Evolutionary conservation across 768 basidiomycete genomes (phyloP).

Genomic region (Thelephora aurantiotincta): DNA sequence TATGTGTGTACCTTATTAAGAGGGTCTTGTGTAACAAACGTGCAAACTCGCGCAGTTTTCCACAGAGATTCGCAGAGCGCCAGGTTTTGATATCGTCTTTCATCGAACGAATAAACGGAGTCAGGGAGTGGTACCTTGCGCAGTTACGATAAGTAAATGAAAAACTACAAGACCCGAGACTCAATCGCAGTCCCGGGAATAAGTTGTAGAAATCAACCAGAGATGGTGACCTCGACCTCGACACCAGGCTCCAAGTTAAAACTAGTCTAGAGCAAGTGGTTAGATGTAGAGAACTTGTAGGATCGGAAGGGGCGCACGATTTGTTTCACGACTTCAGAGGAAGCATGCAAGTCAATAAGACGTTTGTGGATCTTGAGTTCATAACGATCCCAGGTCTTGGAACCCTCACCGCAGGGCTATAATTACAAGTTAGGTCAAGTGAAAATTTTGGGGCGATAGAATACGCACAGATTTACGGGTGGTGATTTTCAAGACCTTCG

Average conservation of each 20-base stretch:
- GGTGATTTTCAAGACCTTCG: slow-evolving; percentile 97
- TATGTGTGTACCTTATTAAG: too few species aligned
- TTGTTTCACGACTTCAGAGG: slow-evolving; percentile 98
- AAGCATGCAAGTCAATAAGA: slow-evolving; percentile 96
- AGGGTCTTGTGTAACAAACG: too few species aligned
- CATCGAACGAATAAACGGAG: too few species aligned
- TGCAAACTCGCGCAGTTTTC: too few species aligned
- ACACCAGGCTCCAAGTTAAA: slow-evolving; percentile 99
- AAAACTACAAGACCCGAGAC: too few species aligned
- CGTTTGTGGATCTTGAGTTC: slow-evolving; percentile 99
- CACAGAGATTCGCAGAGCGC: too few species aligned
- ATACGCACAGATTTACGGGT: slow-evolving; percentile 90
- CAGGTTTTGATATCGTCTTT: too few species aligned
- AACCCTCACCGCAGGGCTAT: slow-evolving; percentile 99
- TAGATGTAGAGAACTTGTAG: background rate
- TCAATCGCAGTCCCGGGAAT: too few species aligned
- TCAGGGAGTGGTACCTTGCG: too few species aligned
- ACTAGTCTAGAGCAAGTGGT: slow-evolving; percentile 51
- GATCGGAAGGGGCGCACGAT: slow-evolving; percentile 51
- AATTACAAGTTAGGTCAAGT: background rate
- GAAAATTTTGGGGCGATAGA: background rate
- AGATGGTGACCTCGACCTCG: slow-evolving; percentile 97
- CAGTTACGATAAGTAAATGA: background rate
- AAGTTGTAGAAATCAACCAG: slow-evolving; percentile 33
- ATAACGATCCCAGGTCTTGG: slow-evolving; percentile 99